These are phyloP conservation scores for Pichia scutulata DNA, from an alignment of 805 yeast genomes.

Conservation along the genomic window DNA sequence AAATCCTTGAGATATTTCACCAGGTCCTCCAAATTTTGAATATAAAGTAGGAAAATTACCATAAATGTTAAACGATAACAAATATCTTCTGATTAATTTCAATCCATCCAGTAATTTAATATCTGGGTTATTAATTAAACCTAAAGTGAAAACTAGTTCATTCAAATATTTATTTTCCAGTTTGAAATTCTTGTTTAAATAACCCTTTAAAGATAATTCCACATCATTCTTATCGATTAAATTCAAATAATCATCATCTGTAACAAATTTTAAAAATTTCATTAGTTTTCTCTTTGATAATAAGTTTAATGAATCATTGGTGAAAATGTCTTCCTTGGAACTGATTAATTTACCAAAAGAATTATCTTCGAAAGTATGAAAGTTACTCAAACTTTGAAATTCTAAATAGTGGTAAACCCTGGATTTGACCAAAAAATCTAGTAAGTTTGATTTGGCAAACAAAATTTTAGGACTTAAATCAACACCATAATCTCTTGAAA, in stretches of 20 bases:
- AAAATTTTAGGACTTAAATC: constrained; percentile 82
- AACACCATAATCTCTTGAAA: constrained; percentile 72
- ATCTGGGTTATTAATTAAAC: constrained; percentile 56
- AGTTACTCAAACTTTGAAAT: constrained; percentile 78
- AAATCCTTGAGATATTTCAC: constrained; percentile 93
- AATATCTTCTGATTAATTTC: constrained; percentile 72
- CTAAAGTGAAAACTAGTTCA: constrained; percentile 82
- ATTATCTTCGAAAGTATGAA: constrained; percentile 93
- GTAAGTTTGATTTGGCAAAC: constrained; percentile 84
- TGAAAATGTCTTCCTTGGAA: constrained; percentile 88
- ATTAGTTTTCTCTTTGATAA: constrained; percentile 75
- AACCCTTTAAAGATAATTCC: constrained; percentile 48
- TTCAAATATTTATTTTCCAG: constrained; percentile 66
- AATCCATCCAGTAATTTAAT: constrained; percentile 70
- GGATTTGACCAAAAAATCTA: constrained; percentile 69
- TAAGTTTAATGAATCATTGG: constrained; percentile 71
- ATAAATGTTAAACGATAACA: constrained; percentile 80
- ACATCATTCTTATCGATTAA: constrained; percentile 36
- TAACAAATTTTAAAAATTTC: constrained; percentile 86
- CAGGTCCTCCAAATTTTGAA: constrained; percentile 92
- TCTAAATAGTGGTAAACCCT: constrained; percentile 89
- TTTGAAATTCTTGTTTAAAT: constrained; percentile 58
- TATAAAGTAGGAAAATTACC: constrained; percentile 91
- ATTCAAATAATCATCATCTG: constrained; percentile 52
- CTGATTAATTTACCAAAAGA: constrained; percentile 78